These are phyloP conservation scores for Vitrella brassicaformis DNA, from an alignment of 73 alveolate species.

Conservation along the genomic window DNA sequence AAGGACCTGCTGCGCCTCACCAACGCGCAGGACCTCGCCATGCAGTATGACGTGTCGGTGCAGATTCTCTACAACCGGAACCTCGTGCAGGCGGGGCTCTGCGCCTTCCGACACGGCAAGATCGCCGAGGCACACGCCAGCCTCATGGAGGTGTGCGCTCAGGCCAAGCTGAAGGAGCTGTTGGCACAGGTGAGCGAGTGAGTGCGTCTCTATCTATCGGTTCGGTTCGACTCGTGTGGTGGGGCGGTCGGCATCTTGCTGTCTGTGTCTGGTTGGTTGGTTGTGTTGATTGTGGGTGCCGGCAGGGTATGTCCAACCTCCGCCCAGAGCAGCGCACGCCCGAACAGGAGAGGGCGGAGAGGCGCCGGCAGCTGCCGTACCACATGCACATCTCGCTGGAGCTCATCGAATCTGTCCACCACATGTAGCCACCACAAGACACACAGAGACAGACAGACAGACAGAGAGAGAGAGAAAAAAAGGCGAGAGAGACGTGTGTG, in stretches of 20 bases:
- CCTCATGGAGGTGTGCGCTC: conserved; percentile 31
- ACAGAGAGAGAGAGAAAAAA: no score
- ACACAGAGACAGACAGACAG: no score
- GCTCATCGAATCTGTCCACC: conserved; percentile 40
- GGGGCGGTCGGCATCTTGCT: no score
- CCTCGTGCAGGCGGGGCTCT: conserved; percentile 39
- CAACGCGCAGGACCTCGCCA: conserved; percentile 8
- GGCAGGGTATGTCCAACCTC: no score
- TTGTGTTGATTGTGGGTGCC: no score
- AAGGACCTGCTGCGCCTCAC: conserved; percentile 32
- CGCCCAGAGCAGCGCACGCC: conserved; percentile 13
- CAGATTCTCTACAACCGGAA: conserved; percentile 50
- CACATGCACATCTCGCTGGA: conserved; percentile 53
- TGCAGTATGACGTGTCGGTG: conserved; percentile 10
- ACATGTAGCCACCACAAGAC: no score
- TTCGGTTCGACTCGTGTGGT: no score
- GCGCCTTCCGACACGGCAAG: conserved; percentile 49
- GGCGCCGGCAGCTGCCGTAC: conserved; percentile 42
- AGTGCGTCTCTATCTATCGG: conserved; percentile 6
- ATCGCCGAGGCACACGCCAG: conserved; percentile 38
- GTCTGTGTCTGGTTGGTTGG: no score
- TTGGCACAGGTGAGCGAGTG: conserved; percentile 43
- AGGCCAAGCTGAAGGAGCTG: conserved; percentile 36
- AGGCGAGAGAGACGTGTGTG: no score
- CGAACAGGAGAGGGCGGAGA: conserved; percentile 44